Conservation (phyloP, 192 early-diverging fungal genomes). For the Coemansia sp. region DNA sequence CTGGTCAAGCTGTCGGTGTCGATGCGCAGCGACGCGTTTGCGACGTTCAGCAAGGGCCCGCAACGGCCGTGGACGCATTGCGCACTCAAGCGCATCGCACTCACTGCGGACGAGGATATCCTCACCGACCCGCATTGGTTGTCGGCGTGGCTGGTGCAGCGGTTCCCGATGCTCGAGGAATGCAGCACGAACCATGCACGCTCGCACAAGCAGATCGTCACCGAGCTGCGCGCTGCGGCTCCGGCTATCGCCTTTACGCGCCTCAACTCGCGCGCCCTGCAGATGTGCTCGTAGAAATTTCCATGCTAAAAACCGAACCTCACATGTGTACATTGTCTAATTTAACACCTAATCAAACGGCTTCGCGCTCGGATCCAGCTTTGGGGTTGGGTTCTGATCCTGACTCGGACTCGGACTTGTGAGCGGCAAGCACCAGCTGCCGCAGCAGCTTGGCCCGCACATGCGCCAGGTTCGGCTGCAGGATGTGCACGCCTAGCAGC, state of each 20-base stretch:
- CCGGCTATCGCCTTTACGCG: constrained; percentile 31
- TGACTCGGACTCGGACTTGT: too few species aligned
- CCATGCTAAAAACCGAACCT: too few species aligned
- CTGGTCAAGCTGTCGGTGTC: constrained; percentile 25
- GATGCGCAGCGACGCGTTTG: constrained; percentile 28
- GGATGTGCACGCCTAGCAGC: constrained; percentile 44
- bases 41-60: background rate
- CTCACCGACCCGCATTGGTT: constrained; percentile 33
- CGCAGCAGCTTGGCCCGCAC: constrained; percentile 33
- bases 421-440: constrained; percentile 18
- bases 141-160: constrained; percentile 29
- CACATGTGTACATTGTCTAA: background rate
- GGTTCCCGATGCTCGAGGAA: constrained; percentile 36
- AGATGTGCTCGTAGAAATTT: constrained; percentile 17
- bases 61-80: constrained; percentile 8
- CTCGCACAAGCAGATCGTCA: constrained; percentile 23
- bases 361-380: too few species aligned
- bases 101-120: constrained; percentile 42
- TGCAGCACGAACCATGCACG: constrained; percentile 42
- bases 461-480: constrained; percentile 47
- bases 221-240: constrained; percentile 20
- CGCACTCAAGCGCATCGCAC: constrained; percentile 16
- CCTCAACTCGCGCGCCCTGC: constrained; percentile 31
- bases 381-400: too few species aligned
- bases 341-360: too few species aligned